These are phyloP conservation scores for Ulmus americana DNA, from an alignment of 331 rosid species.

Conservation along the genomic window DNA sequence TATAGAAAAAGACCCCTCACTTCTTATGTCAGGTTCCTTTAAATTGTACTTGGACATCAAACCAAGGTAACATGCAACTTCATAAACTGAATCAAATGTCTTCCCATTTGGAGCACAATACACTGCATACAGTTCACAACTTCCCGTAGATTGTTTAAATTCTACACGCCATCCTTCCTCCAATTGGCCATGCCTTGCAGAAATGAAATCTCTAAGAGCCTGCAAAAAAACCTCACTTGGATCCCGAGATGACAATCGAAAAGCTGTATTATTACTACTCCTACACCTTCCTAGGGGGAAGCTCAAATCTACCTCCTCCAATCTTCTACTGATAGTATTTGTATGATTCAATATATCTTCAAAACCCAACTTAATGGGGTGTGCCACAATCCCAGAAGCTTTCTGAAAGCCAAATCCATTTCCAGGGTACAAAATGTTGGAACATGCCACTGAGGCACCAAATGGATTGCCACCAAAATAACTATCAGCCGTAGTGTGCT, in stretches of 20 bases:
- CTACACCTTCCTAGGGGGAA: conserved; percentile 53
- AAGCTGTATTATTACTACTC: conserved; percentile 44
- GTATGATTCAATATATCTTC: conserved; percentile 65
- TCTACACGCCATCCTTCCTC: conserved; percentile 99
- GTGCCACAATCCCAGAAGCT: conserved; percentile 51
- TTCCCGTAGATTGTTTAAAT: conserved; percentile 54
- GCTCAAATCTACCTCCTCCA: conserved; percentile 53
- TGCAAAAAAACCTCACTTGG: conserved; percentile 64
- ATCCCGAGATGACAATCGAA: conserved; percentile 43
- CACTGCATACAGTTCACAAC: conserved; percentile 68
- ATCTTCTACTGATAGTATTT: conserved; percentile 41
- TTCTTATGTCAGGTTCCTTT: conserved; percentile 50
- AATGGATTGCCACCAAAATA: conserved; percentile 70
- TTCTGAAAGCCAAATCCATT: conserved; percentile 61
- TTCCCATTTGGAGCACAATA: conserved; percentile 96
- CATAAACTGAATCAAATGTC: conserved; percentile 84
- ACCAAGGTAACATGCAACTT: conserved; percentile 88
- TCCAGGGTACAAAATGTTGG: conserved; percentile 48
- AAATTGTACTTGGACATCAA: conserved; percentile 51
- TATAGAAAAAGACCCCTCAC: conserved; percentile 45
- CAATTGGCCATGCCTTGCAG: conserved; percentile 75
- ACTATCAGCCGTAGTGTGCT: conserved; percentile 72
- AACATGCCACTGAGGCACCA: conserved; percentile 61
- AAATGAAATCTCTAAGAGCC: conserved; percentile 84
- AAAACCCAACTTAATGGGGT: conserved; percentile 52